These are phyloP conservation scores for Xylaria sp. DNA, from an alignment of 2,329 filamentous ascomycete genomes.

Conservation along the genomic window DNA sequence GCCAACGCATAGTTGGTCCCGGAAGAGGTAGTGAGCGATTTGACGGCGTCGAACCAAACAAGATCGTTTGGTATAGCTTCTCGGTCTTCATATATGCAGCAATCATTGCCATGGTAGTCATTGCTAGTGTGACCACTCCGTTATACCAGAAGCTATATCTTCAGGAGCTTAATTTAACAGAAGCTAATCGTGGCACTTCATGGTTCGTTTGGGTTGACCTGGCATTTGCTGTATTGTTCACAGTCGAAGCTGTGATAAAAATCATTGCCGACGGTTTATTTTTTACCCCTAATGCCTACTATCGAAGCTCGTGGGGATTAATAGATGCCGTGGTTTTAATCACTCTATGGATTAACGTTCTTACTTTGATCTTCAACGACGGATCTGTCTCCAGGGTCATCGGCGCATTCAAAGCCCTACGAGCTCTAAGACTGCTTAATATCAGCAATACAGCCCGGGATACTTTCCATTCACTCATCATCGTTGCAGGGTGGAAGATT, in stretches of 20 bases:
- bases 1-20: constrained; percentile 90
- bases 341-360: constrained; percentile 94
- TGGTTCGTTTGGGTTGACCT: constrained; percentile 98
- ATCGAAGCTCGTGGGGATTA: constrained; percentile 94
- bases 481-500: constrained; percentile 94
- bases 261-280: constrained; percentile 94
- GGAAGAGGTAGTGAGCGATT: constrained; percentile 87
- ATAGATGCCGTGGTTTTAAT: constrained; percentile 92
- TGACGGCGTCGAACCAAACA: constrained; percentile 89
- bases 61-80: constrained; percentile 90
- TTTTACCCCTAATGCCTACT: constrained; percentile 97
- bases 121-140: constrained; percentile 94
- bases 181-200: constrained; percentile 69
- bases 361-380: constrained; percentile 82
- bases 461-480: constrained; percentile 96
- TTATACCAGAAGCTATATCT: constrained; percentile 93
- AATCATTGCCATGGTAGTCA: constrained; percentile 96
- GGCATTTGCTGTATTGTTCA: constrained; percentile 88
- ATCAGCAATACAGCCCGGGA: constrained; percentile 95
- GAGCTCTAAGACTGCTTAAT: constrained; percentile 90
- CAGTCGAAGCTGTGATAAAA: constrained; percentile 87
- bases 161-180: constrained; percentile 52
- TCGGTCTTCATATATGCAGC: constrained; percentile 93
- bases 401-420: constrained; percentile 95
- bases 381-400: constrained; percentile 89